phyloP scores from a whole-genome alignment of 176 grass and related monocot genomes.

The Pharus latifolius region DNA sequence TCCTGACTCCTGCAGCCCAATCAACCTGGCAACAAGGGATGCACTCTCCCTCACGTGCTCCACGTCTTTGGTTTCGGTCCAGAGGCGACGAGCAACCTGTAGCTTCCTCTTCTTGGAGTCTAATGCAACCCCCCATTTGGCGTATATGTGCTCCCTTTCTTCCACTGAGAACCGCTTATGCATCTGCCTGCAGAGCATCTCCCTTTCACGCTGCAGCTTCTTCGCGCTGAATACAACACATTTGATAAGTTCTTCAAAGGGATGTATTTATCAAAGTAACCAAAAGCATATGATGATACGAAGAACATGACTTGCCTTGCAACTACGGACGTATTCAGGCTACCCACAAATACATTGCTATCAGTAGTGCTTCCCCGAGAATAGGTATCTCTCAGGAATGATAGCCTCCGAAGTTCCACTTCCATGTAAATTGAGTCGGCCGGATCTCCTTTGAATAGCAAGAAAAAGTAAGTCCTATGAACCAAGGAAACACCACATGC shows the following conservation, averaged over 20 bases:
- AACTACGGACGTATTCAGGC: constrained; percentile 34
- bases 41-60: constrained; percentile 89
- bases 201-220: constrained; percentile 69
- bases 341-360: constrained; percentile 22
- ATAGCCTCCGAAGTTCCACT: constrained; percentile 74
- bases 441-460: constrained; percentile 86
- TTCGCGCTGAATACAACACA: constrained; percentile 24
- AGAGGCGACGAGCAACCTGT: constrained; percentile 58
- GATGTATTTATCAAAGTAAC: neutral
- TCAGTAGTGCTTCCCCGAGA: constrained; percentile 34
- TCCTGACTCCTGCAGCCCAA: constrained; percentile 67
- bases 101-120: constrained; percentile 81
- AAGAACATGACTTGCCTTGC: constrained; percentile 37
- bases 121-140: constrained; percentile 66
- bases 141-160: constrained; percentile 71
- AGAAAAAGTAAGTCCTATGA: constrained; percentile 90
- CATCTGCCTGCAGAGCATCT: constrained; percentile 77
- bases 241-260: neutral
- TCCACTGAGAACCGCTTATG: constrained; percentile 38
- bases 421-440: constrained; percentile 93
- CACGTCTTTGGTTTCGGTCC: constrained; percentile 52
- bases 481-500: constrained; percentile 72
- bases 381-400: constrained; percentile 58
- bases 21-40: constrained; percentile 55
- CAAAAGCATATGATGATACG: neutral